Base-by-base conservation (phyloP, 495 filamentous ascomycete genomes). In the Xylaria scruposa region DNA sequence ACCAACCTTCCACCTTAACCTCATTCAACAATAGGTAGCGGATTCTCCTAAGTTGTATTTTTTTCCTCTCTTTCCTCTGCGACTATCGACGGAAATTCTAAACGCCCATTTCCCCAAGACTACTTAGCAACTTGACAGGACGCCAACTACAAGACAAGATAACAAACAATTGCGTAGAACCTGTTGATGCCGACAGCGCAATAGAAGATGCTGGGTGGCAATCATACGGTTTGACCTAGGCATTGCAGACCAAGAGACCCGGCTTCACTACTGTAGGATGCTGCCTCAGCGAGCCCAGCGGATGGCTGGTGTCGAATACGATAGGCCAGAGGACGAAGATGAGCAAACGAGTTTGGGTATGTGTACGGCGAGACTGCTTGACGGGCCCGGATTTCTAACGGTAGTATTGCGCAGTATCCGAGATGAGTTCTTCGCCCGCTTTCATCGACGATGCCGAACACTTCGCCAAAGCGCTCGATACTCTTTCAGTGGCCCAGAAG, bases 391-490 rank as follows among this genome's bases (percentile, higher is more conserved):
- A 17, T 74, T 76, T 26, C 58, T 80, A 26, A 81, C 75, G n/a
- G 68, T 73, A 17, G 9, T 70, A 44, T 78, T 76, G 44, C 67
- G 74, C 61, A 70, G 56, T 26, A 74, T 77, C 68, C 51, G 62
- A 54, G 38, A 29, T 67, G 49, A 17, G 51, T 13, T 67, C 61
- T 12, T 51, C 62, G 38, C 51, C 61, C 49, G 69, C 73, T 51
- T 80, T 79, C 40, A 78, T 79, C 44, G 77, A 81, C 15, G 84
- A 85, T 58, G 83, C 85, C 67, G 82, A 85, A 59, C 77, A 75
- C 51, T 87, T 86, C 53, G 83, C 85, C 51, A 81, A 77, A 21
- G 76, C 81, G 26, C 82, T 87, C 36, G 85, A 87, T 73, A 78
- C 64, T 75, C 78, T 79, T 72, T 81, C 74, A 40, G 72, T 72